Conservation (phyloP, 2,329 filamentous ascomycete species). For the Botrytis elliptica region DNA sequence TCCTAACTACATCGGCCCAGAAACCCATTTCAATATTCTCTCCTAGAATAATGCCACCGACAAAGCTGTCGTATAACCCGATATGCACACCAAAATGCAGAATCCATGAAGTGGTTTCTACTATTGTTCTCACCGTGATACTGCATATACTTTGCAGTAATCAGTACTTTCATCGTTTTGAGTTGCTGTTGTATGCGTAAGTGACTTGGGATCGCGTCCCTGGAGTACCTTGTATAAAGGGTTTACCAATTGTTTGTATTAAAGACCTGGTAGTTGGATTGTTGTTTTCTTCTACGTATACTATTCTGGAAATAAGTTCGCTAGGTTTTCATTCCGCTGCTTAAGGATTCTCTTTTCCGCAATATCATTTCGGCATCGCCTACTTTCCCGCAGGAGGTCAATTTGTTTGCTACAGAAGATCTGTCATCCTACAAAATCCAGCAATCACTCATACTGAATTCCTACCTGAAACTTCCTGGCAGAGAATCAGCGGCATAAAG, state of each 20-base stretch:
- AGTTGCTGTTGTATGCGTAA: not conserved
- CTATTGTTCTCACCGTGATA: constrained; percentile 15
- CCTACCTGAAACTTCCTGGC: not conserved
- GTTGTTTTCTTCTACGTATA: not conserved
- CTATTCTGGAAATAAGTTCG: not conserved
- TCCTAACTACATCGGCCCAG: constrained; percentile 6
- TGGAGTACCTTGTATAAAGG: not conserved
- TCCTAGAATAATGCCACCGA: constrained; percentile 2
- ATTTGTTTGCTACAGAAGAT: not conserved
- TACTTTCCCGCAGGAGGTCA: not conserved
- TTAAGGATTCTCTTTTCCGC: not conserved
- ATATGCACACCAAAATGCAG: constrained; percentile 17
- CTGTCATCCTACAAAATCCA: not conserved
- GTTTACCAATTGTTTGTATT: not conserved
- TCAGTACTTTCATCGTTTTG: constrained; percentile 6
- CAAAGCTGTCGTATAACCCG: constrained; percentile 19
- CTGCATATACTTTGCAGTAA: constrained; percentile 12
- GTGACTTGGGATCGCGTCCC: not conserved
- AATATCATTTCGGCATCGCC: not conserved
- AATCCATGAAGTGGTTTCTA: constrained; percentile 5
- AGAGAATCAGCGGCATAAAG: not conserved
- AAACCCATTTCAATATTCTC: constrained; percentile 11
- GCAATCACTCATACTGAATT: not conserved
- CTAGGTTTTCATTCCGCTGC: not conserved
- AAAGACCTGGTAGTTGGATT: not conserved